A percentile compares a stretch with the other conserved stretches of the same genome.
These are phyloP conservation scores for Xerocomellus chrysenteron DNA, from an alignment of 768 basidiomycete species.

Conservation along the genomic window DNA sequence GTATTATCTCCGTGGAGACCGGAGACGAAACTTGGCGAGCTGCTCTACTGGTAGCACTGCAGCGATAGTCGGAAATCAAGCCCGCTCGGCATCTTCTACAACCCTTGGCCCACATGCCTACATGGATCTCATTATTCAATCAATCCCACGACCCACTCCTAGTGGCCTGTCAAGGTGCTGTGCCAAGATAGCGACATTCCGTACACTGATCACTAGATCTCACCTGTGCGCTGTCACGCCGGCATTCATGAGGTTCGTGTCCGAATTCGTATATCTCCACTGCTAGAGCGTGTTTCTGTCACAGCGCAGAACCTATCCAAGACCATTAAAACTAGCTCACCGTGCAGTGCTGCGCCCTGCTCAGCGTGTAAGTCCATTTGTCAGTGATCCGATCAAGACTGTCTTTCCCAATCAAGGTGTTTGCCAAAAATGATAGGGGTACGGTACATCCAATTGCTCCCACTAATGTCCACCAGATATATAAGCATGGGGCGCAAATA, in stretches of 20 bases:
- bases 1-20: background rate
- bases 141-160: background rate
- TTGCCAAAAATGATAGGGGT: background rate
- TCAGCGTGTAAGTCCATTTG: background rate
- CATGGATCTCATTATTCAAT: background rate
- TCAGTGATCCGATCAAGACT: background rate
- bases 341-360: background rate
- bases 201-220: background rate
- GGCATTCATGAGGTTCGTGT: background rate
- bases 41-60: background rate
- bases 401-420: background rate
- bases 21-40: background rate
- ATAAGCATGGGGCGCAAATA: background rate
- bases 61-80: background rate
- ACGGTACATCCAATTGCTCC: background rate
- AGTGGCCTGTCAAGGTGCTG: background rate
- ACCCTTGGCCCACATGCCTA: background rate
- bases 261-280: background rate
- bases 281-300: background rate
- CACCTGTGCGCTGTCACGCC: background rate
- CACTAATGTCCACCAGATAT: constrained; percentile 6
- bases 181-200: background rate
- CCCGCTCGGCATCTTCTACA: background rate
- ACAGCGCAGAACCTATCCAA: background rate
- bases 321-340: background rate